Evolutionary conservation across 495 filamentous ascomycete species (phyloP).

Genomic region (Hypoxylon lienhwacheense): DNA sequence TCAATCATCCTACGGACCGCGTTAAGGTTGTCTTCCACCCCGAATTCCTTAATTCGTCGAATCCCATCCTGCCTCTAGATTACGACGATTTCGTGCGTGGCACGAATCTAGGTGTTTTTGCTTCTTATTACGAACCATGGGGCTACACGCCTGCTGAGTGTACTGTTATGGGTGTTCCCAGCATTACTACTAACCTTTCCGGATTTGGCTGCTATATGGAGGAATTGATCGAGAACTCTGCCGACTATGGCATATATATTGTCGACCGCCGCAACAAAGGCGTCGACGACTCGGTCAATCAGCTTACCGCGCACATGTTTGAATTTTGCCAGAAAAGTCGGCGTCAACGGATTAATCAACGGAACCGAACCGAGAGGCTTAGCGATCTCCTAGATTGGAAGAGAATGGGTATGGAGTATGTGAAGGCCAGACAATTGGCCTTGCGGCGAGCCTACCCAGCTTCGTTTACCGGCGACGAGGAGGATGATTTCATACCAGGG

Average conservation of each 20-base stretch:
- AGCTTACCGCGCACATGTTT: slow-evolving; percentile 89
- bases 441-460: slow-evolving; percentile 87
- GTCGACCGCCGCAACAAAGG: slow-evolving; percentile 95
- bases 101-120: slow-evolving; percentile 91
- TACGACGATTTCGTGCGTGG: slow-evolving; percentile 99
- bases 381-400: slow-evolving; percentile 98
- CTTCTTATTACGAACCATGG: slow-evolving; percentile 99
- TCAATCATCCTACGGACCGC: slow-evolving; percentile 91
- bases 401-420: slow-evolving; percentile 98
- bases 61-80: slow-evolving; percentile 91
- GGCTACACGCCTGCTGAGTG: slow-evolving; percentile 98
- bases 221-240: slow-evolving; percentile 95
- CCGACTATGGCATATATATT: slow-evolving; percentile 98
- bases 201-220: slow-evolving; percentile 99
- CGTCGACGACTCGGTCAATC: slow-evolving; percentile 95
- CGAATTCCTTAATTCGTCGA: slow-evolving; percentile 93
- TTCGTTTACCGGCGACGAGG: slow-evolving; percentile 75
- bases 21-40: slow-evolving; percentile 99
- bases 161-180: slow-evolving; percentile 98
- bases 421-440: slow-evolving; percentile 93
- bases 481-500: slow-evolving; percentile 83
- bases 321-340: slow-evolving; percentile 94
- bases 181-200: slow-evolving; percentile 96
- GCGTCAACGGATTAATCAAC: slow-evolving; percentile 95
- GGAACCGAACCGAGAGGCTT: slow-evolving; percentile 94